A percentile compares a stretch with the other conserved stretches of the same genome.
These are phyloP conservation scores for Pelargonium fulgidum DNA, from an alignment of 441 rosid genomes.

Conservation along the genomic window DNA sequence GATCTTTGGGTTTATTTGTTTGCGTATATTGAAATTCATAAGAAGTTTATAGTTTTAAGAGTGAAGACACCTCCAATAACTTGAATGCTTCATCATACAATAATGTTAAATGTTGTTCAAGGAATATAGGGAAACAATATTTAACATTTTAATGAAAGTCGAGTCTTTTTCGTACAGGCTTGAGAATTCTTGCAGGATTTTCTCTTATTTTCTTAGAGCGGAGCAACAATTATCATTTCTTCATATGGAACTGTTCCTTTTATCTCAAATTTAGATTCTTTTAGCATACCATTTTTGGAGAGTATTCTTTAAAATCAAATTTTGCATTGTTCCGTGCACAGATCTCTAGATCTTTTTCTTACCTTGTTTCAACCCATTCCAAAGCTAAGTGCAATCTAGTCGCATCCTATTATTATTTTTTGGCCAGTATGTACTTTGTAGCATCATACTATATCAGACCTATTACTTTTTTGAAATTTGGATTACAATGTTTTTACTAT, in stretches of 20 bases:
- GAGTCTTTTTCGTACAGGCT: not conserved
- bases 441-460: not conserved
- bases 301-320: not conserved
- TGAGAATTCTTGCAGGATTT: not conserved
- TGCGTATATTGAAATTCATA: not conserved
- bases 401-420: not conserved
- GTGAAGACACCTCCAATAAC: not conserved
- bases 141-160: not conserved
- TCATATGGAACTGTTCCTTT: not conserved
- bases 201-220: not conserved
- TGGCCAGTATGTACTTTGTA: not conserved
- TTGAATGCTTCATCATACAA: not conserved
- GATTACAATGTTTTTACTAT: not conserved
- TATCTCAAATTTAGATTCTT: not conserved
- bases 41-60: not conserved
- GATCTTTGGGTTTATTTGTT: slow-evolving; percentile 1
- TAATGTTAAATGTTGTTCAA: not conserved
- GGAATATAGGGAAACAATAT: not conserved
- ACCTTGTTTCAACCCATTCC: not conserved
- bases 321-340: not conserved
- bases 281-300: not conserved
- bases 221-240: slow-evolving; percentile 2
- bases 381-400: not conserved
- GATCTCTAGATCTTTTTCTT: not conserved
- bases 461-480: not conserved